Evolutionary conservation across 1,139 yeast species (phyloP), one percentile per base, ranked within the genome.

Genomic region (Pichia sp.): DNA sequence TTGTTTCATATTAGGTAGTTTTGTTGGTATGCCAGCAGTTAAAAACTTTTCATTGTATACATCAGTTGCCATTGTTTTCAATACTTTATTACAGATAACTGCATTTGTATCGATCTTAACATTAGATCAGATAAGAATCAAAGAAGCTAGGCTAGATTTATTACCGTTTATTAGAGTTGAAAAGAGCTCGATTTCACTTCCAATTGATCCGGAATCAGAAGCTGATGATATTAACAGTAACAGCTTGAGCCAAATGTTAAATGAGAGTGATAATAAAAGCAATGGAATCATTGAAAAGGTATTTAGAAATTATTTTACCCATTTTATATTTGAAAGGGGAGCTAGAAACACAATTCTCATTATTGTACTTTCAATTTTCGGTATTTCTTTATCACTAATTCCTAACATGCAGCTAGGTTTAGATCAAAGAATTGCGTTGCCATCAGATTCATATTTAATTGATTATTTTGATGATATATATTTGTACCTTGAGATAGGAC

Each of bases 21-120:
- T 73, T 8, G 97, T 92, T 7, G 76, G 82, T 18, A 92, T 90
- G 97, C 97, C 97, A 3, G 97, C 97, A 0, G 97, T 90, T 9
- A 76, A 83, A 54, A 92, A 90, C 64, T 92, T 92, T 72, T 97
- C 98, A 0, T 68, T 82, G 25, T 92, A 87, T 61, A 86, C 96
- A 15, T 94, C 96, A 0, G 86, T 90, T 13, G 94, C 97, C 0
- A 82, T 92, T 2, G 62, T 82, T 15, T 70, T 87, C 57, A 90
- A 92, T 62, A 82, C 92, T 4, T 43, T 80, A 1, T 70, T 92
- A 32, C 97, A 92, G 61, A 67, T 89, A 66, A 88, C 97, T 0
- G 79, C 84, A 44, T 90, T 90, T 63, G 76, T 88, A 7, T 76
- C 96, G 0, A 73, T 88, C 3, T 66, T 92, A 52, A 64, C 87